phyloP scores from a whole-genome alignment of 495 filamentous ascomycete genomes.

The Penicillium mononematosum region DNA sequence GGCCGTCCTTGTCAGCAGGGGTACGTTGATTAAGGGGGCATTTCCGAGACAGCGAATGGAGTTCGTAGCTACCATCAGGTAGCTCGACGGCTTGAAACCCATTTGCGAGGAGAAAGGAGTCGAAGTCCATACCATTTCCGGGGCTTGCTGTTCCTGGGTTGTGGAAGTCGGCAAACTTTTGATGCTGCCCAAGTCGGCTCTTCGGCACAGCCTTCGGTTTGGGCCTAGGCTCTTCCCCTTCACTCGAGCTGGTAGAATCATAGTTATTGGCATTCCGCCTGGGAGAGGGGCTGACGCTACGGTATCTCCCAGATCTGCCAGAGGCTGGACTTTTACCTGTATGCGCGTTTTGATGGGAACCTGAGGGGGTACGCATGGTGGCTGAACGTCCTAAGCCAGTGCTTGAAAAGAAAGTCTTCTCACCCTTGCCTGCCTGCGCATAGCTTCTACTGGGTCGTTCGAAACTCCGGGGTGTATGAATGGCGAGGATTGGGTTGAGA shows the following conservation, averaged over 20 bases:
- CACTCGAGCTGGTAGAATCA: slow-evolving; percentile 42
- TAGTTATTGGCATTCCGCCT: slow-evolving; percentile 29
- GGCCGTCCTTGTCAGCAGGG: slow-evolving; percentile 29
- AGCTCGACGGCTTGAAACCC: neutral
- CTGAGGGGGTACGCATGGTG: slow-evolving; percentile 46
- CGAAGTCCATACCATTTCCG: slow-evolving; percentile 34
- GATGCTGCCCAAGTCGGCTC: slow-evolving; percentile 39
- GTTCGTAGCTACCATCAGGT: neutral
- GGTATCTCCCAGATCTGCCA: slow-evolving; percentile 31
- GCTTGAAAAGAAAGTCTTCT: slow-evolving; percentile 59
- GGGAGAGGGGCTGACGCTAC: slow-evolving; percentile 42
- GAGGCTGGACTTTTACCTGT: slow-evolving; percentile 38
- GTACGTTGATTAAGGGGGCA: slow-evolving; percentile 15
- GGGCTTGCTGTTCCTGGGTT: slow-evolving; percentile 21
- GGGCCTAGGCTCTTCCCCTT: slow-evolving; percentile 25
- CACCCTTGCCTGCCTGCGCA: slow-evolving; percentile 59
- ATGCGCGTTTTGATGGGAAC: slow-evolving; percentile 31
- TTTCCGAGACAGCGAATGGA: neutral
- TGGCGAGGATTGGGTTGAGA: neutral
- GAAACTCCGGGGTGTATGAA: slow-evolving; percentile 33
- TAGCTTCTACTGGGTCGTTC: slow-evolving; percentile 67
- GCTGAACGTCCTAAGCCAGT: slow-evolving; percentile 45
- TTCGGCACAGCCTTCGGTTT: slow-evolving; percentile 48
- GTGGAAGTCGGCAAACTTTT: slow-evolving; percentile 37
- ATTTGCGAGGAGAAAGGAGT: neutral